Conservation (phyloP, 2,329 filamentous ascomycete genomes). For the Cercospora brassicicola region DNA sequence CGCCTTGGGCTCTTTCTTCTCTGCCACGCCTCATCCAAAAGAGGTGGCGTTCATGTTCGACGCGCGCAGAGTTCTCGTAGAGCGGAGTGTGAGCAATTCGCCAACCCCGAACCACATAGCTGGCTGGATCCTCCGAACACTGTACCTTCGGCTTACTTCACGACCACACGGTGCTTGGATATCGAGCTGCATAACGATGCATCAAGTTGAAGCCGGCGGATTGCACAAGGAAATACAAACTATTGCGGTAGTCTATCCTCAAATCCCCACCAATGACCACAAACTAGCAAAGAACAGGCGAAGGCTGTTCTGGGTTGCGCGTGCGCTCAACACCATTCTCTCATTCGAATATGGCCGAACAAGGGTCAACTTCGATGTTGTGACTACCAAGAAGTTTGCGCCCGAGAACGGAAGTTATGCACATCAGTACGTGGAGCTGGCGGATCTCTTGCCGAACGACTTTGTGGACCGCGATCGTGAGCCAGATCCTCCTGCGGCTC, state of each 20-base stretch:
- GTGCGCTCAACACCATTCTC: constrained; percentile 59
- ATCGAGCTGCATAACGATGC: constrained; percentile 60
- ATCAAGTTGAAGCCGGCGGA: constrained; percentile 57
- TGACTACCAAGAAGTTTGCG: constrained; percentile 41
- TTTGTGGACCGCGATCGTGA: constrained; percentile 39
- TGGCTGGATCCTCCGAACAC: constrained; percentile 56
- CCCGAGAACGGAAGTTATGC: constrained; percentile 33
- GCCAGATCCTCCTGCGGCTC: constrained; percentile 39
- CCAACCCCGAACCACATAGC: constrained; percentile 44
- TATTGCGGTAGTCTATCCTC: constrained; percentile 38
- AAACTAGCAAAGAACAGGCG: constrained; percentile 36
- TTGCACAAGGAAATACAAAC: constrained; percentile 47
- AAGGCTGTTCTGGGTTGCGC: constrained; percentile 51
- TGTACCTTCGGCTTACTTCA: constrained; percentile 56
- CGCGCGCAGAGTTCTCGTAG: constrained; percentile 46
- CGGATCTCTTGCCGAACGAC: constrained; percentile 39
- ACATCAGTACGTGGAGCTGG: constrained; percentile 38
- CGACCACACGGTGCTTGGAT: constrained; percentile 59
- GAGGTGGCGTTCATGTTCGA: constrained; percentile 52
- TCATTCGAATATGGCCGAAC: constrained; percentile 61
- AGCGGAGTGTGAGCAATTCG: constrained; percentile 32
- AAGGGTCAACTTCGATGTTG: constrained; percentile 52
- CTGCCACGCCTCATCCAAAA: constrained; percentile 42
- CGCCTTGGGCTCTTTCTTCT: constrained; percentile 57
- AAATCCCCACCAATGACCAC: constrained; percentile 34